Evolutionary conservation across 768 basidiomycete species (phyloP), one percentile per base, ranked within the genome.

Genomic region (Boletus eberwhitei): DNA sequence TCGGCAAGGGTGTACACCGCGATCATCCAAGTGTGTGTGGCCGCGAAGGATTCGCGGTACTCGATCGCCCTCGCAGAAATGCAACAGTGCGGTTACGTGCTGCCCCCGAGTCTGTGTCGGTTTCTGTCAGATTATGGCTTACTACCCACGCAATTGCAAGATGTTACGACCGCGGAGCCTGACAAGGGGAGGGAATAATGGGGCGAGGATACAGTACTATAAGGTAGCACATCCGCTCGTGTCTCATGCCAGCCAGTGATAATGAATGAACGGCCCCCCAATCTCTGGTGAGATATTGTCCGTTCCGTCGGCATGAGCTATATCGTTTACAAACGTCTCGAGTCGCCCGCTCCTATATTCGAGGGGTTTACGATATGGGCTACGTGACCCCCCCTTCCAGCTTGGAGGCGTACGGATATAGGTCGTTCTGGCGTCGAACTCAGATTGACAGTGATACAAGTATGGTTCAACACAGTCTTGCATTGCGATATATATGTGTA

Each of bases 1-100:
- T 67, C 80, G 11, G 62, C 62, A 24, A 62, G 64, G 2, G 70
- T 86, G 31, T 94, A 94, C 70, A 76, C 80, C 34, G 73, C 74
- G 2, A 71, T 94, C 53, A 71, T 86, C 40, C 73, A 75, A 43
- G 85, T 77, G 61, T 92, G 88, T 61, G 66, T 83, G 14, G 57
- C 64, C 17, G 68, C 70, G 19, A 75, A 75, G 55, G 93, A 95
- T 65, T 60, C 76, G 16, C 81, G 93, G 45, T 84, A 80, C 71
- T 70, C 75, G 38, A 63, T 88, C 36, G 88, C 86, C 11, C 51
- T 88, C 40, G 76, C 86, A 47, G 93, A 95, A 73, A 81, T 93
- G 85, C 66, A 69, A 50, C 78, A 85, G 58, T 76, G 77, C 53
- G 86, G 85, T 14, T 82, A 88, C 64, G 51, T 53, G 16, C 53